These are phyloP conservation scores for Dacryopinax spathularia DNA, from an alignment of 768 basidiomycete species.

Conservation along the genomic window DNA sequence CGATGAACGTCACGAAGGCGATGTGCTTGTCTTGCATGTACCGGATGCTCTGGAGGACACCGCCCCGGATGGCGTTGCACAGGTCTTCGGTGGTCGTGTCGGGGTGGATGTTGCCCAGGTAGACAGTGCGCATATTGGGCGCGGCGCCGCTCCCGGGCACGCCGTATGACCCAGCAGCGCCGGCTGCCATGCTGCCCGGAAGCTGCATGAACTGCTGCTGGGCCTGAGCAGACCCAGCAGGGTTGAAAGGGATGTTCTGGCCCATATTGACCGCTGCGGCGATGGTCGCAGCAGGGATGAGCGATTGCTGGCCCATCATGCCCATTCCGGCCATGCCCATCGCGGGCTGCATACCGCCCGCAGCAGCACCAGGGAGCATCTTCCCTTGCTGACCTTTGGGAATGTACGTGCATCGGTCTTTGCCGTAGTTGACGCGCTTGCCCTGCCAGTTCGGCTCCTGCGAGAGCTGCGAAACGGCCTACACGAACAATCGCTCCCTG, in stretches of 20 bases:
- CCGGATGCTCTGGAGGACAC: constrained; percentile 84
- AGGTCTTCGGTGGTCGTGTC: constrained; percentile 90
- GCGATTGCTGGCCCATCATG: constrained; percentile 20
- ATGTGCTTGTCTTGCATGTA: constrained; percentile 98
- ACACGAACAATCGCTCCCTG: not conserved
- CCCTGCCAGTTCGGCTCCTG: constrained; percentile 88
- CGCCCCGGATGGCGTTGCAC: constrained; percentile 94
- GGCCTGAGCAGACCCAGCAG: constrained; percentile 22
- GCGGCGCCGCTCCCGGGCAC: constrained; percentile 29
- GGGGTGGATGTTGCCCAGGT: constrained; percentile 91
- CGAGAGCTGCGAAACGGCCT: constrained; percentile 90
- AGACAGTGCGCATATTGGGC: constrained; percentile 72
- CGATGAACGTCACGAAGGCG: constrained; percentile 93
- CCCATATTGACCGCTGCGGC: constrained; percentile 7
- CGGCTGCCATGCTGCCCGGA: constrained; percentile 20
- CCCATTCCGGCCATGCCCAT: constrained; percentile 25
- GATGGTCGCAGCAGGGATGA: constrained; percentile 18
- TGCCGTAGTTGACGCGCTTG: constrained; percentile 94
- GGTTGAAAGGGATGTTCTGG: constrained; percentile 2
- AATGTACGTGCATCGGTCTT: constrained; percentile 95
- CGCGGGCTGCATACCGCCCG: constrained; percentile 6
- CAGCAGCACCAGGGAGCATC: constrained; percentile 23
- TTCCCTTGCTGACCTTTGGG: constrained; percentile 80
- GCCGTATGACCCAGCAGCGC: constrained; percentile 17
- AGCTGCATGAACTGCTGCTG: constrained; percentile 23